These are phyloP conservation scores for Globisporangium sylvaticum DNA, from an alignment of 352 stramenopile genomes.

Conservation along the genomic window DNA sequence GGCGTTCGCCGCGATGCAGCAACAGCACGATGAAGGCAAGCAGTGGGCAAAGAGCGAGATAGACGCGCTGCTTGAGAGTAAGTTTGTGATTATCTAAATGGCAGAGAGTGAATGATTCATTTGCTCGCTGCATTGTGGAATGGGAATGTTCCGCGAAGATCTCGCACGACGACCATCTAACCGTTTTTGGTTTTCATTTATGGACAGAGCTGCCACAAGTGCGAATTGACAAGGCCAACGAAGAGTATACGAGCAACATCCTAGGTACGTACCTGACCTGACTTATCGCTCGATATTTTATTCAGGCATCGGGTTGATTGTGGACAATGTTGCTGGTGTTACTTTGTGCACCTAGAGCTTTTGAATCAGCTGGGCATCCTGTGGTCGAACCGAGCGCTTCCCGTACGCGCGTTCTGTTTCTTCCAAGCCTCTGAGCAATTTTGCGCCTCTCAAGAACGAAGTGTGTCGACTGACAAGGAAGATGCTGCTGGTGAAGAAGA, in stretches of 20 bases:
- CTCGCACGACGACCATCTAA: neutral
- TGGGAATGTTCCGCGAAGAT: too few relatives aligned
- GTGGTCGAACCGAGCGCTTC: slow-evolving; percentile 53
- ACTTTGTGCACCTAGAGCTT: slow-evolving; percentile 20
- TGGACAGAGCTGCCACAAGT: slow-evolving; percentile 21
- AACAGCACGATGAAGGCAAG: slow-evolving; percentile 16
- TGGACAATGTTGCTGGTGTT: neutral
- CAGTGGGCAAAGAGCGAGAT: slow-evolving; percentile 14
- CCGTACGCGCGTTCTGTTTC: slow-evolving; percentile 50
- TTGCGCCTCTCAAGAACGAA: slow-evolving; percentile 11
- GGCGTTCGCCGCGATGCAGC: slow-evolving; percentile 22
- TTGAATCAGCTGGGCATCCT: slow-evolving; percentile 67
- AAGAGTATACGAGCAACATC: slow-evolving; percentile 20
- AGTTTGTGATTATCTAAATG: neutral
- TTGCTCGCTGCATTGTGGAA: too few relatives aligned
- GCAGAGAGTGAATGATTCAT: neutral
- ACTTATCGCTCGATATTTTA: neutral
- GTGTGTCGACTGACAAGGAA: neutral
- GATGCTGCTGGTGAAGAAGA: slow-evolving; percentile 6
- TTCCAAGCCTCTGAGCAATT: slow-evolving; percentile 35
- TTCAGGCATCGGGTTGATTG: neutral
- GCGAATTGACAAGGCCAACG: slow-evolving; percentile 12
- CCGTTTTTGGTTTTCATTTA: neutral
- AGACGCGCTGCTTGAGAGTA: slow-evolving; percentile 5
- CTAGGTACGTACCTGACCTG: slow-evolving; percentile 8